Percentiles rank a stretch among this genome's conserved stretches.
Conservation (phyloP, 768 basidiomycete genomes). For the Boletus speciosus region DNA sequence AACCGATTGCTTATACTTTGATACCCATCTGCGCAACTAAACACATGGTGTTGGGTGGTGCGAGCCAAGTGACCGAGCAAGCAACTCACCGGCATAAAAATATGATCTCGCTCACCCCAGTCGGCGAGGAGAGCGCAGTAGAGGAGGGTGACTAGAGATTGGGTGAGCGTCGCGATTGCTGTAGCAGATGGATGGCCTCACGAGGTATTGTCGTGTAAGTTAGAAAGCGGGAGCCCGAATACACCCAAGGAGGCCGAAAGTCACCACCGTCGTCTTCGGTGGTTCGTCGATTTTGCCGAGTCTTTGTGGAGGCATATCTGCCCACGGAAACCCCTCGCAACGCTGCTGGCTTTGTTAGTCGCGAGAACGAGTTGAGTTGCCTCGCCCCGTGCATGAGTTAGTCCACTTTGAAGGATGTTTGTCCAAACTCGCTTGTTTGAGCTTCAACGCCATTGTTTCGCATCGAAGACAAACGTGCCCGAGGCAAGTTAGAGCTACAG, state of each 20-base stretch:
- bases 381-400: slow-evolving; percentile 7
- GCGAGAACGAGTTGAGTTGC: slow-evolving; percentile 6
- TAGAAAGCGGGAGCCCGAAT: slow-evolving; percentile 46
- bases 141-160: slow-evolving; percentile 42
- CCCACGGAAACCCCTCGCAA: background rate
- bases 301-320: slow-evolving; percentile 16
- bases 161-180: background rate
- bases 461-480: background rate
- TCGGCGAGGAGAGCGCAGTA: slow-evolving; percentile 64
- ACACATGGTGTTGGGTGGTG: background rate
- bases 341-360: slow-evolving; percentile 1
- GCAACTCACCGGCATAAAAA: slow-evolving; percentile 59
- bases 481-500: too few species aligned
- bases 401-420: background rate
- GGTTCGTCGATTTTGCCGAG: slow-evolving; percentile 4
- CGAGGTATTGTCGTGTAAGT: slow-evolving; percentile 57
- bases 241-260: slow-evolving; percentile 62
- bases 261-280: slow-evolving; percentile 32
- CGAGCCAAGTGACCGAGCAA: background rate
- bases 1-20: slow-evolving; percentile 46
- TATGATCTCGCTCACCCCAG: slow-evolving; percentile 69
- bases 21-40: slow-evolving; percentile 59
- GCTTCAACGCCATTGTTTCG: background rate
- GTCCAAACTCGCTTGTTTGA: background rate
- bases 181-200: slow-evolving; percentile 23